Evolutionary conservation across 2,329 filamentous ascomycete species (phyloP), one percentile per base, ranked within the genome.

Genomic region (Pseudocercospora crystallina): DNA sequence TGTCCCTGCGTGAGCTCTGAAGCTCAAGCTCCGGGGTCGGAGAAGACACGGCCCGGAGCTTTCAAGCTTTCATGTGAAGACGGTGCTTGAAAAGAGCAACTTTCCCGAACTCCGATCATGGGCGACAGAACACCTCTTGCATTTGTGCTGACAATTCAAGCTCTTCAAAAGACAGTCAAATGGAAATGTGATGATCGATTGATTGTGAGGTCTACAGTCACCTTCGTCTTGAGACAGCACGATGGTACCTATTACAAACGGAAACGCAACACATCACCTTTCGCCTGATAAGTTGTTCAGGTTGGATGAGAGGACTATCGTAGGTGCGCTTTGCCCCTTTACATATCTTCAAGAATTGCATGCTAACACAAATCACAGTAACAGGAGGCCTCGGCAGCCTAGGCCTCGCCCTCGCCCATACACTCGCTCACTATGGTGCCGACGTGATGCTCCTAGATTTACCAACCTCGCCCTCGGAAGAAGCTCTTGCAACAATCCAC

Each of bases 361-460:
- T 26, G 20, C 8, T 40, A n/a, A n/a, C 44, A 38, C 26, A 39
- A 26, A n/a, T 30, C 11, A n/a, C 35, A 47, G 44, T 47, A 13
- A 47, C 44, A n/a, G 44, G 44, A 39, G 44, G 44, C 10, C 44
- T 47, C 17, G 44, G 44, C n/a, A 47, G 44, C 17, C 34, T 47
- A n/a, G 44, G 44, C 14, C 30, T 32, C 11, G 44, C 34, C 9
- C 17, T 47, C 8, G 44, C 35, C 44, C 14, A 30, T 17, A 47
- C 44, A 34, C 26, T 47, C 15, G 14, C 44, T 12, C 31, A 39
- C 26, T 47, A 40, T 38, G 44, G 44, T 5, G 44, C 44, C 13
- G 44, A 47, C 36, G 44, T 47, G 5, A 20, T 47, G 17, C 17
- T 47, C n/a, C 8, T 47, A 11, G 44, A 47, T 32, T 36, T 47